These are phyloP conservation scores for Stachybotrys chlorohalonatus DNA, from an alignment of 2,329 filamentous ascomycete species.

Conservation along the genomic window DNA sequence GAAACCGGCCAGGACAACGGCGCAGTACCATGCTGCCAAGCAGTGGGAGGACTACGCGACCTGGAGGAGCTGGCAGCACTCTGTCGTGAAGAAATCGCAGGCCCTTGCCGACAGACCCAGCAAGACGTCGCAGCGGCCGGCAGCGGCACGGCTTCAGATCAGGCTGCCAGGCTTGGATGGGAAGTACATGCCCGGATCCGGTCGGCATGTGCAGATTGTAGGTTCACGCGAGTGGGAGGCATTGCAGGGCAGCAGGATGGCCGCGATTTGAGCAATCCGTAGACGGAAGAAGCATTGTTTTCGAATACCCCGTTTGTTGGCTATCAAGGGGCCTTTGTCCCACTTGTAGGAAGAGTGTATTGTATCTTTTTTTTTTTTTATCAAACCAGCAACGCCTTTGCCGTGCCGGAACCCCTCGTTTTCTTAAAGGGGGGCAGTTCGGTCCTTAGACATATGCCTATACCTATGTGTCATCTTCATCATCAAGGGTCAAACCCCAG, in stretches of 20 bases:
- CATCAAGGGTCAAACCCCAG: neutral
- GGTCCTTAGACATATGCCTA: neutral
- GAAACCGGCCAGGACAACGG: conserved; percentile 54
- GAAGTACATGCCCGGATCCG: conserved; percentile 29
- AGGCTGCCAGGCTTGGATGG: conserved; percentile 36
- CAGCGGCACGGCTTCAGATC: conserved; percentile 41
- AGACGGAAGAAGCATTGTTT: conserved; percentile 7
- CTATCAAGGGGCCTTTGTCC: too few species aligned
- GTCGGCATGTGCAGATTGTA: conserved; percentile 39
- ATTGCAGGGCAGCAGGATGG: conserved; percentile 30
- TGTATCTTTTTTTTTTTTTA: neutral
- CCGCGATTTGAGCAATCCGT: conserved; percentile 6
- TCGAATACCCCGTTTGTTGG: neutral
- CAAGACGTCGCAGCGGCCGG: conserved; percentile 15
- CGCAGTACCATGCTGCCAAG: conserved; percentile 56
- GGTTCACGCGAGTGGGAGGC: conserved; percentile 48
- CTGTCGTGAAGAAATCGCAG: conserved; percentile 44
- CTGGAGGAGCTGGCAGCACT: conserved; percentile 50
- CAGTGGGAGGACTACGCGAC: conserved; percentile 56
- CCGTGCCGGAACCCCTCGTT: too few species aligned
- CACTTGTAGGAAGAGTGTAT: too few species aligned
- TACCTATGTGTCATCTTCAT: neutral
- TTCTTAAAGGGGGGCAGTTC: neutral
- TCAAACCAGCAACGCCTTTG: neutral
- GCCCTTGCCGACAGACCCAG: conserved; percentile 19